Percentiles rank a stretch among this genome's conserved stretches.
Conservation (phyloP, 2,329 filamentous ascomycete species). For the Cladophialophora yegresii region DNA sequence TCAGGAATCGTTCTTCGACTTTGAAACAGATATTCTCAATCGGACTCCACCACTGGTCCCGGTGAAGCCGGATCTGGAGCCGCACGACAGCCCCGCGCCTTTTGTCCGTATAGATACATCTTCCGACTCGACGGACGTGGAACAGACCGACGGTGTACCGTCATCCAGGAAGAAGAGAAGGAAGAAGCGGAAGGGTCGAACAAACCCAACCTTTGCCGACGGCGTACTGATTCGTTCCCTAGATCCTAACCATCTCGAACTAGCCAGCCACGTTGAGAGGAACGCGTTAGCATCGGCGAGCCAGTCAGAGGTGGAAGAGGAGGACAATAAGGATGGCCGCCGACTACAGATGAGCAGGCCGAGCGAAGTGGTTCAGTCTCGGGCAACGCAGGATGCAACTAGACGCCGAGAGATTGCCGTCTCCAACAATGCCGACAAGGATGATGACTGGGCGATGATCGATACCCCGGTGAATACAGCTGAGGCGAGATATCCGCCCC, state of each 20-base stretch:
- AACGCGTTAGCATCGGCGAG: slow-evolving; percentile 53
- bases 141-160: slow-evolving; percentile 23
- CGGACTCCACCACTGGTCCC: slow-evolving; percentile 44
- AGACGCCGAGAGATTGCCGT: not conserved
- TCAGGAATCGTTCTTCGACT: slow-evolving; percentile 22
- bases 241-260: slow-evolving; percentile 65
- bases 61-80: slow-evolving; percentile 40
- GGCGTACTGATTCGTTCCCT: slow-evolving; percentile 67
- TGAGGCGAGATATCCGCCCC: not conserved
- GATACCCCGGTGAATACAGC: slow-evolving; percentile 16
- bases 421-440: not conserved
- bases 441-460: slow-evolving; percentile 29
- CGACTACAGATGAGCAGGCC: not conserved
- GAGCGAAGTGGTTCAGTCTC: not conserved
- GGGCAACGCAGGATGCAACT: not conserved
- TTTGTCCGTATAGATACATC: slow-evolving; percentile 30
- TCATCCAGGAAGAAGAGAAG: slow-evolving; percentile 34
- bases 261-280: slow-evolving; percentile 60
- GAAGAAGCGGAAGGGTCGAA: slow-evolving; percentile 39
- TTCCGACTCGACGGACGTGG: slow-evolving; percentile 31
- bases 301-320: slow-evolving; percentile 50
- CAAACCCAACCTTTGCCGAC: slow-evolving; percentile 57
- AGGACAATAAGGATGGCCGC: slow-evolving; percentile 43
- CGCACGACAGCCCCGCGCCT: slow-evolving; percentile 42
- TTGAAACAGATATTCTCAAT: slow-evolving; percentile 25